Conservation (phyloP, 192 early-diverging fungal species). For the Umbelopsis sp. region DNA sequence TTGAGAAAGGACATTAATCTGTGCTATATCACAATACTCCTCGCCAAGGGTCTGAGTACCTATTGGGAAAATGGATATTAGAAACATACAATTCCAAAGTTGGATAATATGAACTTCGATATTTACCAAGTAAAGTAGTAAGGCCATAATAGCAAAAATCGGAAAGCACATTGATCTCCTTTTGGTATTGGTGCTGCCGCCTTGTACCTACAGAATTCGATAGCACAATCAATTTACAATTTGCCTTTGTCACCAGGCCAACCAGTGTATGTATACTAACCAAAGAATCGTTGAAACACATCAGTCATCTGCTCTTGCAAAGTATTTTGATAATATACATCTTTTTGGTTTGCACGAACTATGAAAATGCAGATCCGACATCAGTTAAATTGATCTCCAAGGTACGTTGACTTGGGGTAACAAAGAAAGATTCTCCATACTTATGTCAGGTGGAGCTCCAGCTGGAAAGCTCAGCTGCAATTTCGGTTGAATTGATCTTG, state of each 20-base stretch:
- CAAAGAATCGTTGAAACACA: conserved; percentile 63
- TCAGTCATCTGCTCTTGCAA: conserved; percentile 64
- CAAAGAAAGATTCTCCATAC: conserved; percentile 23
- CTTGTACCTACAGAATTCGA: conserved; percentile 48
- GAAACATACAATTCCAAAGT: not conserved
- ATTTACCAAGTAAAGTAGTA: conserved; percentile 67
- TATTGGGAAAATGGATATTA: not conserved
- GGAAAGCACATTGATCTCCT: conserved; percentile 60
- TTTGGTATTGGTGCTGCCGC: conserved; percentile 62
- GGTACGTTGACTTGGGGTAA: too few relatives aligned
- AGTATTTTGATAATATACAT: conserved; percentile 77
- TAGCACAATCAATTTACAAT: not conserved
- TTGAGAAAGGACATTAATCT: conserved; percentile 46
- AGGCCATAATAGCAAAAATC: conserved; percentile 73
- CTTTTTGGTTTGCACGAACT: conserved; percentile 90
- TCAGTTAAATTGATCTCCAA: not conserved
- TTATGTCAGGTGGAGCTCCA: conserved; percentile 80
- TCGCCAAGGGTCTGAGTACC: conserved; percentile 90
- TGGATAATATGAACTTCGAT: conserved; percentile 8
- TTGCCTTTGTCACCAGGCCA: conserved; percentile 12
- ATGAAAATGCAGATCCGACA: not conserved
- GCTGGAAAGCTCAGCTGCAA: conserved; percentile 60
- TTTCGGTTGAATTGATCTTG: conserved; percentile 18
- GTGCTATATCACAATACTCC: conserved; percentile 93
- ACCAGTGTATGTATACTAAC: conserved; percentile 38